Conservation (phyloP, 306 rosid species). For the Lotus japonicus region DNA sequence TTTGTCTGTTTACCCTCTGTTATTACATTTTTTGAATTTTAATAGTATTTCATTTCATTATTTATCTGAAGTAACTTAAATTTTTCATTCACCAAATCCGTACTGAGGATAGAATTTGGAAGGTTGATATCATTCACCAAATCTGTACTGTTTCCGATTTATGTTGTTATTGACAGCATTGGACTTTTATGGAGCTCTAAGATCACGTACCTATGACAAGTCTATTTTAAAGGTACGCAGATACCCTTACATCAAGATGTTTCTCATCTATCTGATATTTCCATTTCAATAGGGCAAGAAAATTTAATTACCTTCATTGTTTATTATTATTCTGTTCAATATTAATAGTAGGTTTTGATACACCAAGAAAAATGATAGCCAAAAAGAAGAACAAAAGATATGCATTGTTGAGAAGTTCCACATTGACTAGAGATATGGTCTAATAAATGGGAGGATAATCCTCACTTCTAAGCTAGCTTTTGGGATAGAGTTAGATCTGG, state of each 20-base stretch:
- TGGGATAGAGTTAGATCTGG: no score
- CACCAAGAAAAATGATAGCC: not conserved
- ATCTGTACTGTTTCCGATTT: not conserved
- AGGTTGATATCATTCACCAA: slow-evolving; percentile 2
- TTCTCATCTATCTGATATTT: not conserved
- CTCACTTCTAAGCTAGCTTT: no score
- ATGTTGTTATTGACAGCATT: slow-evolving; percentile 59
- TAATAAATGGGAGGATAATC: no score
- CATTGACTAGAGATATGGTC: no score
- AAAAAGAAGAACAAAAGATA: not conserved
- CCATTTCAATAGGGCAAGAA: slow-evolving; percentile 1
- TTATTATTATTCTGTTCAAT: slow-evolving; percentile 11
- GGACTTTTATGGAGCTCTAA: slow-evolving; percentile 96
- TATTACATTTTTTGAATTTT: not conserved
- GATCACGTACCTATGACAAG: slow-evolving; percentile 80
- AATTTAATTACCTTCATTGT: not conserved
- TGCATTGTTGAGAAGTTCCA: no score
- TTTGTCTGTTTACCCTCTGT: not conserved
- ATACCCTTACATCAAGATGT: slow-evolving; percentile 18
- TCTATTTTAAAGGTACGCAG: slow-evolving; percentile 70
- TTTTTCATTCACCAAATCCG: slow-evolving; percentile 8
- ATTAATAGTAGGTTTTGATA: not conserved
- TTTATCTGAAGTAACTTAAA: slow-evolving; percentile 1
- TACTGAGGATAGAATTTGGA: not conserved
- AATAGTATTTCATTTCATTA: not conserved